Evolutionary conservation across 2,329 filamentous ascomycete genomes (phyloP), one percentile per base, ranked within the genome.

Genomic region (Fusarium anguioides): DNA sequence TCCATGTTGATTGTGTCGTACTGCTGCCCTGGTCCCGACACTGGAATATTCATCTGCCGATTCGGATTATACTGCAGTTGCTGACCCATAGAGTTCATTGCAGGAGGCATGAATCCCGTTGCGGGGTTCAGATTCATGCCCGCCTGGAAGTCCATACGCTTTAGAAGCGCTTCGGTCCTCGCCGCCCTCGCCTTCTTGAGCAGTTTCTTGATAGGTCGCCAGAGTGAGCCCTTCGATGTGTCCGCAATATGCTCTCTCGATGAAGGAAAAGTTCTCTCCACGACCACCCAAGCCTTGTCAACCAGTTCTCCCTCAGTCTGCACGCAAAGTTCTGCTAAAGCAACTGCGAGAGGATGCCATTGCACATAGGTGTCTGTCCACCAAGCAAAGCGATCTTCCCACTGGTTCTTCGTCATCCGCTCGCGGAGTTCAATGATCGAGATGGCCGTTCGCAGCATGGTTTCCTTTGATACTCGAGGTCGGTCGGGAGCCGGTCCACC

Each of bases 331-430:
- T 86, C 84, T 2, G 84, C 84, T 15, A 86, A 74, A 2, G 82
- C 80, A 8, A 86, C 83, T 3, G 84, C 83, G 1, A 87, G 75
- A 9, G 83, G 80, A 64, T 87, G 84, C 85, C 85, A 87, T 58
- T 85, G 84, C 15, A 85, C 81, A 72, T 84, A 86, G 2, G 77
- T 81, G 15, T 78, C 72, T n/a, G 79, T 77, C 79, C 83, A 83
- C 82, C 84, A 86, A 20, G 73, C 71, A 73, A 80, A 85, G 5
- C 78, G 74, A 14, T 78, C 75, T 2, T 72, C 56, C 71, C 72
- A 75, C 40, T 76, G 78, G 6, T 75, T 73, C n/a, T 77, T 51
- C 1, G 64, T 76, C 46, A 75, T 72, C 24, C 73, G 71, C 20
- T 78, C 75, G 37, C 74, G 74, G 18, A 82, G 74, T 55, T 84